Base-by-base conservation (phyloP, 2,329 filamentous ascomycete species). In the Ophiostoma australiae region DNA sequence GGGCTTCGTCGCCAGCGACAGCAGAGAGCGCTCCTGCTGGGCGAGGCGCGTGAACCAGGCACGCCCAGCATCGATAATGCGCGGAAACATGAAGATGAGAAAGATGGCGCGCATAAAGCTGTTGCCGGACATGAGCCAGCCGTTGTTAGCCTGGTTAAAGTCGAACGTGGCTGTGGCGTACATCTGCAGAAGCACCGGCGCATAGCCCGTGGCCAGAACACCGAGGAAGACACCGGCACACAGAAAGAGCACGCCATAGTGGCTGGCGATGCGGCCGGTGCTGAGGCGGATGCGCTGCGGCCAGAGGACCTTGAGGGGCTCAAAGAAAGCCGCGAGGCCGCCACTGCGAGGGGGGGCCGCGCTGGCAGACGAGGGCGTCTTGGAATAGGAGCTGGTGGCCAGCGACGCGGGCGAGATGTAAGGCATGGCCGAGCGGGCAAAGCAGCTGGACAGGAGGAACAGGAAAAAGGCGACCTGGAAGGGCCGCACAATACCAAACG, bases 171-270 rank as follows among this genome's bases (percentile, higher is more conserved):
- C 82, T 0, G 86, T 87, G 2, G 85, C 84, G 70, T 87, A 88
- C 81, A 88, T 83, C 73, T 88, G 86, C 41, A 88, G 82, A 0
- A 92, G 79, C 0, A 86, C 81, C 0, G 88, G 86, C 0, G 89
- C 88, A 71, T 90, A 92, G 1, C 88, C 89, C 0, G 90, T 91
- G 0, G 90, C 89, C 2, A 81, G 84, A 0, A 91, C 88, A 0
- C 87, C 89, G 0, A 90, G 78, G 72, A 91, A 92, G 1, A 90
- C 88, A 1, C 90, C 90, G 0, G 82, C 79, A 27, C 87, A 89
- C 3, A 92, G 83, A 1, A 91, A 84, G 3, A 90, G 78, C 0
- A 90, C 83, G 1, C 90, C 89, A 33, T 87, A 87, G 73, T 91
- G 87, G 23, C 79, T 86, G 68, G 79, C 80, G 5, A 84, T 75